These are phyloP conservation scores for Ophiosphaerella herpotricha DNA, from an alignment of 2,329 filamentous ascomycete genomes.

Conservation along the genomic window DNA sequence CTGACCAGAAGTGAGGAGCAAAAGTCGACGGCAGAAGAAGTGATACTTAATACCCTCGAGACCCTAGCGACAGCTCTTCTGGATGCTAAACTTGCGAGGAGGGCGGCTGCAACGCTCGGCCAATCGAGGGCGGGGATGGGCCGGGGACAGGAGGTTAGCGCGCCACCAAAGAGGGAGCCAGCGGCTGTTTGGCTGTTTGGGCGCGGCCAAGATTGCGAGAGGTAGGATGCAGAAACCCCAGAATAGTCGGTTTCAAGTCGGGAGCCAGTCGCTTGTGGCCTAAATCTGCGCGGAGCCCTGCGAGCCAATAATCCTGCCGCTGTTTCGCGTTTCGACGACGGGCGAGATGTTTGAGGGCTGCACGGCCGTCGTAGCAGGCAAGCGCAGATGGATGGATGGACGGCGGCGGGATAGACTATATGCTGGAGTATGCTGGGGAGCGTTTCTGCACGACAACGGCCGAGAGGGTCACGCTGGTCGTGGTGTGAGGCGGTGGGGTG, in stretches of 20 bases:
- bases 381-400: constrained; percentile 5
- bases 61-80: constrained; percentile 19
- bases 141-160: constrained; percentile 30
- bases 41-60: constrained; percentile 37
- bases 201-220: constrained; percentile 32
- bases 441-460: no score
- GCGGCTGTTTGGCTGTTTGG: constrained; percentile 42
- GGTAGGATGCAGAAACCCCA: constrained; percentile 31
- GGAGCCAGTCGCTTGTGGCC: constrained; percentile 35
- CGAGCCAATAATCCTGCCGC: constrained; percentile 37
- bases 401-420: constrained; percentile 1
- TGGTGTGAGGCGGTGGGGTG: constrained; percentile 40
- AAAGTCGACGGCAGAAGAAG: constrained; percentile 30
- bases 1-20: constrained; percentile 29
- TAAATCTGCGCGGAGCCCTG: constrained; percentile 33
- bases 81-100: constrained; percentile 22
- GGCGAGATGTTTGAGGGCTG: constrained; percentile 38
- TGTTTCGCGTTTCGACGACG: constrained; percentile 39
- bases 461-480: constrained; percentile 31
- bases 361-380: constrained; percentile 5
- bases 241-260: constrained; percentile 46
- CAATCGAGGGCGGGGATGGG: constrained; percentile 31
- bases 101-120: constrained; percentile 30
- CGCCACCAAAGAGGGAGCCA: constrained; percentile 33
- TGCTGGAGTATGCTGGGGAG: no score